Conservation (phyloP, 768 basidiomycete species). For the Leccinum broughii region DNA sequence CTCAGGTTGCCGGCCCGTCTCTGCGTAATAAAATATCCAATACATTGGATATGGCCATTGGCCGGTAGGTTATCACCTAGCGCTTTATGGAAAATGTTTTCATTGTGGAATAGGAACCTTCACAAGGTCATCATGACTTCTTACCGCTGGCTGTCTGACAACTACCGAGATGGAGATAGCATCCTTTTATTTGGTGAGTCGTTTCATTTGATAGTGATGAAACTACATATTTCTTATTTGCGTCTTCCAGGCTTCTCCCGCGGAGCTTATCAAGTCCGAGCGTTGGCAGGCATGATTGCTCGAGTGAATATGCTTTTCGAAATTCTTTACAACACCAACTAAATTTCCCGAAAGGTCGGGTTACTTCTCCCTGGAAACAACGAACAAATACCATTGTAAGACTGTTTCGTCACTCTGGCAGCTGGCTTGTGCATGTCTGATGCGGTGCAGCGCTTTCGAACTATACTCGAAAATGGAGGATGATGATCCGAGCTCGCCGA, state of each 20-base stretch:
- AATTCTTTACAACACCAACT: neutral
- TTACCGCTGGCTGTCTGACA: constrained; percentile 44
- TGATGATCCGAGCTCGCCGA: constrained; percentile 9
- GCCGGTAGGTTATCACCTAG: constrained; percentile 29
- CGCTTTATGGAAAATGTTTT: neutral
- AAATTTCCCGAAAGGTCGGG: constrained; percentile 36
- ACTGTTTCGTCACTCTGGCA: neutral
- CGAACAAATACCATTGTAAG: constrained; percentile 43
- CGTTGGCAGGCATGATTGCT: constrained; percentile 46
- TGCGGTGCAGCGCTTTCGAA: constrained; percentile 37
- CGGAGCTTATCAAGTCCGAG: constrained; percentile 48
- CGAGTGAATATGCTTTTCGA: constrained; percentile 25
- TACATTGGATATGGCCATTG: constrained; percentile 27
- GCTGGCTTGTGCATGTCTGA: neutral
- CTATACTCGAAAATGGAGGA: constrained; percentile 34
- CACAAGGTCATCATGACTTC: constrained; percentile 35
- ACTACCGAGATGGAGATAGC: constrained; percentile 38
- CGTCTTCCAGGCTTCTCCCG: constrained; percentile 42
- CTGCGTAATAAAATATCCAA: too few relatives aligned
- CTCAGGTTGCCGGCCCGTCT: constrained; percentile 10
- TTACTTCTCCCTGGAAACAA: constrained; percentile 41
- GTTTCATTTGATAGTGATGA: neutral
- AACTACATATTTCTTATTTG: neutral
- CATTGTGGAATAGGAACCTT: constrained; percentile 33
- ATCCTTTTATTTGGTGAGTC: constrained; percentile 44